These are phyloP conservation scores for Pseudopyricularia javanii DNA, from an alignment of 2,329 filamentous ascomycete species.

Conservation along the genomic window DNA sequence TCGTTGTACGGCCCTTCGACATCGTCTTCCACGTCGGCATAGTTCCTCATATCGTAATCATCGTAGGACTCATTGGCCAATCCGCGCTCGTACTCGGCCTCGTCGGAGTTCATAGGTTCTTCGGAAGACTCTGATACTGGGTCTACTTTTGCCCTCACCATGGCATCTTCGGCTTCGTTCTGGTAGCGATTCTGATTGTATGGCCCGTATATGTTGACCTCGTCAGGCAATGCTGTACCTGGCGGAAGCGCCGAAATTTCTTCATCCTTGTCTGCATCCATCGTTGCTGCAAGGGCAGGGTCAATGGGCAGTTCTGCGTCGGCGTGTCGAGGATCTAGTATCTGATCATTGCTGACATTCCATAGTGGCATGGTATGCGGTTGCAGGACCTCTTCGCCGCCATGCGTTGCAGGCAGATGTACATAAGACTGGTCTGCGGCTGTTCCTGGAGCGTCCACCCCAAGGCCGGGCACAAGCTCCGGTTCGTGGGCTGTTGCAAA, in stretches of 20 bases:
- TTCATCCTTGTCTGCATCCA: neutral
- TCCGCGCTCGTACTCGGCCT: slow-evolving; percentile 18
- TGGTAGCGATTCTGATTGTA: slow-evolving; percentile 12
- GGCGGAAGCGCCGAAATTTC: neutral
- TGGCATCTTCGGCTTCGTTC: slow-evolving; percentile 15
- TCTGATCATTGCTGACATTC: slow-evolving; percentile 4
- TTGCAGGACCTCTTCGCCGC: neutral
- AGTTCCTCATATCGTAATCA: slow-evolving; percentile 18
- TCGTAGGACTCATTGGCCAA: slow-evolving; percentile 12
- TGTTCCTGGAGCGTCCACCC: neutral
- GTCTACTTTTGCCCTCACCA: slow-evolving; percentile 10
- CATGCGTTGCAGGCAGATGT: neutral
- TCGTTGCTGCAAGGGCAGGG: neutral
- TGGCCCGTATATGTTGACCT: slow-evolving; percentile 10
- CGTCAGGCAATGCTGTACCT: slow-evolving; percentile 7
- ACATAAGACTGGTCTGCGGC: neutral
- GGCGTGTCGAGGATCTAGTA: slow-evolving; percentile 4
- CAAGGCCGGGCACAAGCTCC: neutral
- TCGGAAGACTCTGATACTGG: slow-evolving; percentile 3
- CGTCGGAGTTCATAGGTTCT: slow-evolving; percentile 10
- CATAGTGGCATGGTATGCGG: slow-evolving; percentile 4
- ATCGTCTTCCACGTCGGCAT: slow-evolving; percentile 17
- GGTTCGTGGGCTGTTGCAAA: neutral
- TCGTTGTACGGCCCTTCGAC: slow-evolving; percentile 3
- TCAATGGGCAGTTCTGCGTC: slow-evolving; percentile 2